Percentiles rank a stretch among this genome's conserved stretches.
Evolutionary conservation across 768 basidiomycete genomes (phyloP).

Genomic region (Udeniomyces megalosporus): DNA sequence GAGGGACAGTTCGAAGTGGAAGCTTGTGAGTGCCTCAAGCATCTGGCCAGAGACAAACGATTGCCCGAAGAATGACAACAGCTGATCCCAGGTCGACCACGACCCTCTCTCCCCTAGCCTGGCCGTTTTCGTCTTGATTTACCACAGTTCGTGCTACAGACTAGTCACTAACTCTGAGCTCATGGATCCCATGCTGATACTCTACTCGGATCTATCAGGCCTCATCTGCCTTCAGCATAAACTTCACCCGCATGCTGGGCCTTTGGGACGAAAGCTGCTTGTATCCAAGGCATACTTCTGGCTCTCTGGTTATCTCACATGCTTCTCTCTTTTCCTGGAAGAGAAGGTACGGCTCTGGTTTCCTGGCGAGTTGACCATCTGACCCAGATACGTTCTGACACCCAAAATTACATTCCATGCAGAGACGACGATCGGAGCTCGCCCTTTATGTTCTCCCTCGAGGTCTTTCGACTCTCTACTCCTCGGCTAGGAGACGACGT

Average conservation of each 20-base stretch:
- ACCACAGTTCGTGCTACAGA: too few species aligned
- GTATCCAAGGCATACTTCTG: slow-evolving; percentile 1
- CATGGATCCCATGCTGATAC: too few species aligned
- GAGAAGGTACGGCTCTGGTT: not conserved
- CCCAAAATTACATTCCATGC: too few species aligned
- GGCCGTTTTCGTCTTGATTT: not conserved
- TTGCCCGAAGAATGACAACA: too few species aligned
- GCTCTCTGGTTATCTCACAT: slow-evolving; percentile 7
- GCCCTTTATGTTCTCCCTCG: slow-evolving; percentile 14
- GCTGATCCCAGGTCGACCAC: too few species aligned
- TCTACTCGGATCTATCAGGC: not conserved
- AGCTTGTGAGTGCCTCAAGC: too few species aligned
- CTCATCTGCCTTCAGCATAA: not conserved
- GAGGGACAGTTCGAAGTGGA: not conserved
- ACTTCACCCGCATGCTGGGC: not conserved
- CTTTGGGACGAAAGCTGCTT: not conserved
- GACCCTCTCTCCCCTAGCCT: too few species aligned
- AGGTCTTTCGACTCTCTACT: not conserved
- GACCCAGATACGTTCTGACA: too few species aligned
- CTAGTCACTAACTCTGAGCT: too few species aligned
- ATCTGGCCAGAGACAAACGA: too few species aligned
- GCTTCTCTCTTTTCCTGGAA: slow-evolving; percentile 2
- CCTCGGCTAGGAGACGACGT: not conserved
- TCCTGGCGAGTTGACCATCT: too few species aligned
- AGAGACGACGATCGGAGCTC: slow-evolving; percentile 6